phyloP scores from a whole-genome alignment of 495 filamentous ascomycete species.

The Massariosphaeria phaeospora region DNA sequence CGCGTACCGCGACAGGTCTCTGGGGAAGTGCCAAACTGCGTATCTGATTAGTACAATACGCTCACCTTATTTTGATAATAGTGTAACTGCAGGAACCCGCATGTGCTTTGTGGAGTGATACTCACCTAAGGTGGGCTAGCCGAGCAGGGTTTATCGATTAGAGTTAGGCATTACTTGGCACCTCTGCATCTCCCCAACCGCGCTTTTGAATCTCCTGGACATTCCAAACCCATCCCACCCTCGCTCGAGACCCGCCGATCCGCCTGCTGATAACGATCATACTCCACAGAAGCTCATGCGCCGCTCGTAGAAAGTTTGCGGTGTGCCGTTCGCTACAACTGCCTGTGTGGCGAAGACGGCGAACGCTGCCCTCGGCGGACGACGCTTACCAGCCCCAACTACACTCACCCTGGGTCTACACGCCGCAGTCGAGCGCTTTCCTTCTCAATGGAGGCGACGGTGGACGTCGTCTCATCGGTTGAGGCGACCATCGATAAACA shows the following conservation, averaged over 20 bases:
- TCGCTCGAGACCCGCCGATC: neutral
- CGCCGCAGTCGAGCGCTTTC: neutral
- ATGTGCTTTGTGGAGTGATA: too few relatives aligned
- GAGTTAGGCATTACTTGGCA: slow-evolving; percentile 5
- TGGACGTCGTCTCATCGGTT: slow-evolving; percentile 26
- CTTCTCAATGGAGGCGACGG: slow-evolving; percentile 20
- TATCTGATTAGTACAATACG: too few relatives aligned
- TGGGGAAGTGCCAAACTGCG: too few relatives aligned
- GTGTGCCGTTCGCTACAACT: slow-evolving; percentile 18
- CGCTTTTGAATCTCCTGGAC: slow-evolving; percentile 18
- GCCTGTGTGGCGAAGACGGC: slow-evolving; percentile 19
- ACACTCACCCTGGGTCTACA: slow-evolving; percentile 11
- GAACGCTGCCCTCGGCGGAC: slow-evolving; percentile 15
- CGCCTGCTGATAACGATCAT: neutral
- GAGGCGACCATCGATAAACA: slow-evolving; percentile 19
- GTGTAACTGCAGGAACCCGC: too few relatives aligned
- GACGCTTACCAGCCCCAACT: slow-evolving; percentile 21
- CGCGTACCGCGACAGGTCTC: too few relatives aligned
- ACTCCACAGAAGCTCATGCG: slow-evolving; percentile 15
- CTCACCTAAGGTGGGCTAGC: too few relatives aligned
- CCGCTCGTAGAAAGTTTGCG: slow-evolving; percentile 17
- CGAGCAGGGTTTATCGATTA: slow-evolving; percentile 2
- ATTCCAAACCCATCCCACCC: slow-evolving; percentile 22
- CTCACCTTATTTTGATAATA: too few relatives aligned
- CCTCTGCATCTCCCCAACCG: slow-evolving; percentile 14